Conservation (phyloP, 1,284 basidiomycete genomes). For the Fomitiporia mediterranea region DNA sequence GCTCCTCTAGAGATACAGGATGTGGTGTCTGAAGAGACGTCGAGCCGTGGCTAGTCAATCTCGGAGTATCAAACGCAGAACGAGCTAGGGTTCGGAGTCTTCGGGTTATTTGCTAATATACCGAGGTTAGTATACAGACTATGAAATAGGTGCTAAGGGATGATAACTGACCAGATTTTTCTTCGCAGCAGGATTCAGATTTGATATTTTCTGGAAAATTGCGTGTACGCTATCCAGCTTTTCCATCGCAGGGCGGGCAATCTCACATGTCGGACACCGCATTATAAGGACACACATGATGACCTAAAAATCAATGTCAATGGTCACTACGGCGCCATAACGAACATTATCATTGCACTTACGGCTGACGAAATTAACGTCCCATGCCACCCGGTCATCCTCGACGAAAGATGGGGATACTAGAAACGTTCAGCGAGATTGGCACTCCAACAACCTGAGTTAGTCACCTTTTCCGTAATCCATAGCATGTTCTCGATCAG, state of each 20-base stretch:
- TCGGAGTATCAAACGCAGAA: constrained; percentile 39
- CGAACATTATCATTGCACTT: constrained; percentile 18
- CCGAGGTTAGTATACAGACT: not conserved
- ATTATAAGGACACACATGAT: constrained; percentile 63
- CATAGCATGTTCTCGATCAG: constrained; percentile 45
- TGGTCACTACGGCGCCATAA: not conserved
- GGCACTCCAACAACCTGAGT: not conserved
- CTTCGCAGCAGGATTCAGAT: constrained; percentile 42
- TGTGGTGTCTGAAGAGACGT: constrained; percentile 25
- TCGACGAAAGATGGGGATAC: constrained; percentile 30
- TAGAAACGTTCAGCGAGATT: not conserved
- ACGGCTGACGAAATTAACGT: constrained; percentile 53
- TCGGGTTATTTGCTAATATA: constrained; percentile 42
- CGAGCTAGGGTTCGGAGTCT: constrained; percentile 50
- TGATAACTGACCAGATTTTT: constrained; percentile 42
- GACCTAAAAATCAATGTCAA: constrained; percentile 39
- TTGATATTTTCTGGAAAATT: constrained; percentile 49
- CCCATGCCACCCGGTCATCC: constrained; percentile 60
- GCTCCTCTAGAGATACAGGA: not conserved
- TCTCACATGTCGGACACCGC: constrained; percentile 50
- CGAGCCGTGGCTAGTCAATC: constrained; percentile 27
- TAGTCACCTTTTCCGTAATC: constrained; percentile 32
- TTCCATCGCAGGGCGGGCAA: constrained; percentile 50
- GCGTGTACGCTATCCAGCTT: constrained; percentile 49
- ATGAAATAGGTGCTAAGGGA: not conserved